These are phyloP conservation scores for Aegilops umbellulata DNA, from an alignment of 176 grass and related monocot species.

Conservation along the genomic window DNA sequence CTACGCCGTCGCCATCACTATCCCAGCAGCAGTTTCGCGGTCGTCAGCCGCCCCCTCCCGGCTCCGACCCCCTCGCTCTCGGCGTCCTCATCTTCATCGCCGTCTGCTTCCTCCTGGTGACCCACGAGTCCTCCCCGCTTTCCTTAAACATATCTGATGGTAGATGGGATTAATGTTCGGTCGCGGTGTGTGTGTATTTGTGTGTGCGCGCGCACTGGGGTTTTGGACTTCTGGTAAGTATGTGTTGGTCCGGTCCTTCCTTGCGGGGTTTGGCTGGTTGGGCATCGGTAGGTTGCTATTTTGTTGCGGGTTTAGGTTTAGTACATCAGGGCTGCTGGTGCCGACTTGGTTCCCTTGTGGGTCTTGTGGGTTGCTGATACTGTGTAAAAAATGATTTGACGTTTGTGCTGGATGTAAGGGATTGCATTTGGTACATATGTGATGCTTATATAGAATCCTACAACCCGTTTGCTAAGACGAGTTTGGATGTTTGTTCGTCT, in stretches of 20 bases:
- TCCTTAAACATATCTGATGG: no score
- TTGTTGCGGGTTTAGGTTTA: constrained; percentile 11
- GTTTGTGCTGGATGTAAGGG: not conserved
- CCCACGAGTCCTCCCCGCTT: not conserved
- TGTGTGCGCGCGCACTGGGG: not conserved
- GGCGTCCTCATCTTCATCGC: constrained; percentile 42
- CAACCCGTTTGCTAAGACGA: not conserved
- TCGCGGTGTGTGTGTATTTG: not conserved
- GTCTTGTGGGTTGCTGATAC: not conserved
- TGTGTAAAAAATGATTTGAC: not conserved
- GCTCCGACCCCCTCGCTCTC: constrained; percentile 31
- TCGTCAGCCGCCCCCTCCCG: constrained; percentile 39
- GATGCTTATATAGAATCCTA: not conserved
- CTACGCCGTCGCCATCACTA: constrained; percentile 26
- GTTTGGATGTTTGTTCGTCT: not conserved
- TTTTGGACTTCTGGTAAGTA: not conserved
- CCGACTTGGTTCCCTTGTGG: not conserved
- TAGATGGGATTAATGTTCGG: not conserved
- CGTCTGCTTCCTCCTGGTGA: constrained; percentile 58
- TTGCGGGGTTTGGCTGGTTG: not conserved
- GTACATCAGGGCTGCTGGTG: not conserved
- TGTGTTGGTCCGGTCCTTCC: not conserved
- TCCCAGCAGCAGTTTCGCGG: constrained; percentile 34
- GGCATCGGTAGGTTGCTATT: not conserved
- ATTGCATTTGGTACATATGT: not conserved